phyloP scores from a whole-genome alignment of 345 rosid species.

The Syzygium oleosum region DNA sequence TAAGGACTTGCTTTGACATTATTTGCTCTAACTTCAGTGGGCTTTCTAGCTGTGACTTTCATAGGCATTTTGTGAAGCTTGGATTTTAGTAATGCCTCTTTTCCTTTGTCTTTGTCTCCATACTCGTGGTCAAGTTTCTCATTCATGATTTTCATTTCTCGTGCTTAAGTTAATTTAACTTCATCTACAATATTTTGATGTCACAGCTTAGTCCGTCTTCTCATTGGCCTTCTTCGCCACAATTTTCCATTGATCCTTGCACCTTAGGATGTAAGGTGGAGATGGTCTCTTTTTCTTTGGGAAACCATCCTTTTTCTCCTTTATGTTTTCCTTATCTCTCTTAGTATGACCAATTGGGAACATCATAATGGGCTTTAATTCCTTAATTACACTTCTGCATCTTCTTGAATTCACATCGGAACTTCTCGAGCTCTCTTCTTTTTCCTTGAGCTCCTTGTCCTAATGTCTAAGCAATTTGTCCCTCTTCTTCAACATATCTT shows the following conservation, averaged over 20 bases:
- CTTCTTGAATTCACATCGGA: slow-evolving; percentile 62
- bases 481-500: slow-evolving; percentile 53
- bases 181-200: slow-evolving; percentile 14
- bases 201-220: slow-evolving; percentile 6
- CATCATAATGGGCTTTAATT: slow-evolving; percentile 62
- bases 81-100: slow-evolving; percentile 21
- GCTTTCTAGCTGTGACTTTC: slow-evolving; percentile 20
- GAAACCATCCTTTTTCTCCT: slow-evolving; percentile 49
- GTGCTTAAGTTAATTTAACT: slow-evolving; percentile 10
- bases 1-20: slow-evolving; percentile 12
- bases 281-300: slow-evolving; percentile 69
- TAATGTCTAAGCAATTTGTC: slow-evolving; percentile 64
- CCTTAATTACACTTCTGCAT: slow-evolving; percentile 78
- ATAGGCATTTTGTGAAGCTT: slow-evolving; percentile 25
- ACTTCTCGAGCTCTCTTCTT: slow-evolving; percentile 54
- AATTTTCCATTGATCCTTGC: slow-evolving; percentile 66
- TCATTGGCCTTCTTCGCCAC: not conserved
- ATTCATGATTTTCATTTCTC: slow-evolving; percentile 14
- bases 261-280: slow-evolving; percentile 67
- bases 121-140: slow-evolving; percentile 8
- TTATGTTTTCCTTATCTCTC: slow-evolving; percentile 42
- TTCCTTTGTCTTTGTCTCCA: slow-evolving; percentile 21
- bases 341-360: slow-evolving; percentile 40
- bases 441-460: slow-evolving; percentile 61
- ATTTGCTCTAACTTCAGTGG: slow-evolving; percentile 20